A percentile compares a stretch with the other conserved stretches of the same genome.
These are phyloP conservation scores for Cryptococcus floricola DNA, from an alignment of 1,284 basidiomycete species.

Conservation along the genomic window DNA sequence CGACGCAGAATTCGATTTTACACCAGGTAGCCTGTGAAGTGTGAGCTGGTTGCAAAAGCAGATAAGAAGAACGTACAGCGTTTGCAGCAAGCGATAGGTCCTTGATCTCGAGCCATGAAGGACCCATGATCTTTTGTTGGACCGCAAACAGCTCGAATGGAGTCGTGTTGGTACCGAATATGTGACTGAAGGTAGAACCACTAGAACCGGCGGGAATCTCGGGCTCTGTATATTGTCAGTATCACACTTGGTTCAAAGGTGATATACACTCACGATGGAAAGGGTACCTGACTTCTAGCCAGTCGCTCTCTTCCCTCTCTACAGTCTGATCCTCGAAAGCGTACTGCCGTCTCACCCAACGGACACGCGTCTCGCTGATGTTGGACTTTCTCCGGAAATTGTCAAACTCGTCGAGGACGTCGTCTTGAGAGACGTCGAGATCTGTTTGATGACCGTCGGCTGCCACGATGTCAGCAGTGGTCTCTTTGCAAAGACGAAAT, in stretches of 20 bases:
- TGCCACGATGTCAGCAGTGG: not conserved
- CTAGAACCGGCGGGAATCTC: constrained; percentile 67
- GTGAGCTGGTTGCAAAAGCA: not conserved
- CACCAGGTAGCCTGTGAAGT: constrained; percentile 78
- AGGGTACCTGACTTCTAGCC: constrained; percentile 88
- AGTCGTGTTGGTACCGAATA: constrained; percentile 89
- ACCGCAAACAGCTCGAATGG: constrained; percentile 93
- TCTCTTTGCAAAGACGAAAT: not conserved
- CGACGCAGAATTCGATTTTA: constrained; percentile 82
- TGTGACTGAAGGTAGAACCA: constrained; percentile 77
- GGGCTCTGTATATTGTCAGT: constrained; percentile 50
- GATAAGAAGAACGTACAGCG: constrained; percentile 56
- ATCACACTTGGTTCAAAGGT: too few species aligned
- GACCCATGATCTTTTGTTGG: constrained; percentile 97
- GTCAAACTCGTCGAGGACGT: constrained; percentile 84
- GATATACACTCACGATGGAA: constrained; percentile 61
- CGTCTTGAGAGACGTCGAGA: constrained; percentile 61
- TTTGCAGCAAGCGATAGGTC: constrained; percentile 67
- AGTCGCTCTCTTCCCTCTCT: constrained; percentile 73
- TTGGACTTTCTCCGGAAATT: constrained; percentile 66
- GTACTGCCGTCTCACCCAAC: constrained; percentile 85
- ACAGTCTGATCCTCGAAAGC: constrained; percentile 86
- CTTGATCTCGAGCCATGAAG: constrained; percentile 91
- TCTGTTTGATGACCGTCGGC: constrained; percentile 64
- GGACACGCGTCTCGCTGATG: constrained; percentile 70